Evolutionary conservation across 2,329 filamentous ascomycete genomes (phyloP), one percentile per base, ranked within the genome.

Genomic region (Xylaria polymorpha): DNA sequence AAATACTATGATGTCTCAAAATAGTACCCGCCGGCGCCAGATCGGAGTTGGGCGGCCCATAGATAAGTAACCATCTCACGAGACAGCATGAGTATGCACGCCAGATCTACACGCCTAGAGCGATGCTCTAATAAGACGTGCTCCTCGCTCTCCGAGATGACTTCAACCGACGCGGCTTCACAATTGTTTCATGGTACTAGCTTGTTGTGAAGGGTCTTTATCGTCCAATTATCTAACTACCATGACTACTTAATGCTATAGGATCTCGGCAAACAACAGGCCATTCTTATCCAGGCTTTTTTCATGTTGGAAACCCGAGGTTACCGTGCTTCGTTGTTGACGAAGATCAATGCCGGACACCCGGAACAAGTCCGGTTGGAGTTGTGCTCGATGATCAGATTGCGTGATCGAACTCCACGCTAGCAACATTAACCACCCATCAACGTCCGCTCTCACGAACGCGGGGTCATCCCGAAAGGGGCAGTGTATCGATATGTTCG

Each of bases 321-420:
- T 22, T 20, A 37, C 14, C 14, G 8, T n/a, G 15, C 32, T 22
- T 50, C n/a, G 9, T 22, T 6, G 32, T 32, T n/a, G n/a, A 15
- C 10, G 46, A 48, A 12, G 39, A 35, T 61, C 50, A 22, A 55
- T 39, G 50, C 53, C 53, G 50, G 20, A 58, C 9, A 29, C 32
- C 63, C 39, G 20, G 61, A 44, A 35, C 32, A 37, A 43, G 39
- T 20, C 22, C 39, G 37, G 48, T 60, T 44, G 55, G 51, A 59
- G 60, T 39, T 60, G 43, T 41, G 46, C 65, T 55, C 29, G 56
- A 50, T 67, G 67, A 61, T 59, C 68, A 55, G 55, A 77, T 77
- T 74, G 72, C 76, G 76, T 75, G 74, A 77, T 77, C 68, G 59
- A 73, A 68, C 75, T 74, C 72, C 72, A 73, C 73, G 69, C 68